Conservation (phyloP, 2,329 filamentous ascomycete genomes). For the Cordyceps cicadae region DNA sequence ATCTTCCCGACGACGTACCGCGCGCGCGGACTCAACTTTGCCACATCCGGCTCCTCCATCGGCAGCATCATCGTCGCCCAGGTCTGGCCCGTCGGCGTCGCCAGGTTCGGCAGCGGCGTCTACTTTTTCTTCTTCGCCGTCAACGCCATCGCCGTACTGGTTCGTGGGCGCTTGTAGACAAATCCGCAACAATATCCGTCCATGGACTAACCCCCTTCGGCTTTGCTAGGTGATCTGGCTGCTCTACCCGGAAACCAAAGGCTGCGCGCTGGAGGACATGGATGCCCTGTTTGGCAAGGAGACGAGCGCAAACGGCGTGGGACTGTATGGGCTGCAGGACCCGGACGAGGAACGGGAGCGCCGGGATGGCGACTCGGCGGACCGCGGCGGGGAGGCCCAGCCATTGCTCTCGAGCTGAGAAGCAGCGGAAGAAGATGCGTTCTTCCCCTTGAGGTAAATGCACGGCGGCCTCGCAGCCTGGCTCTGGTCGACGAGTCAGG, state of each 20-base stretch:
- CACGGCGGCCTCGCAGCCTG: no score
- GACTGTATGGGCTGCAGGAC: background rate
- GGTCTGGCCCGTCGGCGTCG: constrained; percentile 47
- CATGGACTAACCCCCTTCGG: background rate
- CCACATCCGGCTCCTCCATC: constrained; percentile 45
- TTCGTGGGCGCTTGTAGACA: constrained; percentile 17
- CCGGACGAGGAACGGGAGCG: background rate
- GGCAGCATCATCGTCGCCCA: constrained; percentile 47
- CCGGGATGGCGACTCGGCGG: background rate
- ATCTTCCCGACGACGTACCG: constrained; percentile 52
- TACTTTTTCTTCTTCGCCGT: constrained; percentile 52
- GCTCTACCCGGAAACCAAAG: constrained; percentile 38
- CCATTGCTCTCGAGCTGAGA: background rate
- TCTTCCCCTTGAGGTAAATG: background rate
- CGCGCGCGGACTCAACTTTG: constrained; percentile 47
- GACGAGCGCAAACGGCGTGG: background rate
- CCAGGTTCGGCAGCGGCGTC: constrained; percentile 39
- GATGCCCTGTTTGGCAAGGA: constrained; percentile 30
- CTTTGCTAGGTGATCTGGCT: constrained; percentile 30
- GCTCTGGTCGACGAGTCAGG: no score
- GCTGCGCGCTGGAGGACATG: constrained; percentile 35
- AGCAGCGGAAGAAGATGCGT: background rate
- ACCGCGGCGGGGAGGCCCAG: background rate
- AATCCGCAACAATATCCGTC: no score
- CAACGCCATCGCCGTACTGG: constrained; percentile 39